Base-by-base conservation (phyloP, 805 yeast species). In the Teunomyces panamensis region DNA sequence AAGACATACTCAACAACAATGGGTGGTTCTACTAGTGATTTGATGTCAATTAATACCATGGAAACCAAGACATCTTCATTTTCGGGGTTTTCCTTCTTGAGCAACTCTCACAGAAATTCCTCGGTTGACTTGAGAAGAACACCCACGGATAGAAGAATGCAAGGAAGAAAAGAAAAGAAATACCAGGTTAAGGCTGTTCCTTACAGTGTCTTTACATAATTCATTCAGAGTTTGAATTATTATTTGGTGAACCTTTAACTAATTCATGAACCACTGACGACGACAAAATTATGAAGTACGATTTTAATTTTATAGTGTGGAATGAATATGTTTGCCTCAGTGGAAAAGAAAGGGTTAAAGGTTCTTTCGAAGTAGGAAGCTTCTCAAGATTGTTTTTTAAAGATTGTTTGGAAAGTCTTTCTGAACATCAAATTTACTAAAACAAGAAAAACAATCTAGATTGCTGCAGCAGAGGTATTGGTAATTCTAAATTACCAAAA, bases 51-150 rank as follows among this genome's bases (percentile, higher is more conserved):
- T 37, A 42, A 41, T 41, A 49, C 64, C 9, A 42, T 20, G 32
- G 61, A 53, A 4, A 47, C 60, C 17, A 41, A 33, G 13, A 39
- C 42, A 16, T 57, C 65, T 8, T 34, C 47, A n/a, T 30, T 55
- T 27, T 56, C 62, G 14, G 65, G 65, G n/a, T 63, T 63, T 39
- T 58, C 67, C 14, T 54, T 64, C 50, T 50, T 62, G 51, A 30
- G 37, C 10, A 13, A 32, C 3, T 20, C 39, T 3, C 16, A 27
- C 20, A 44, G 45, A 28, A 36, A 43, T 16, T 27, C 24, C 13
- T 43, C 49, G 11, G 34, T 30, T 8, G 45, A 45, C 11, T 37
- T 45, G 11, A 45, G 51, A 39, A 29, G 43, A 16, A n/a, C 42
- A 11, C 17, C 35, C 41, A 30, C 36, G 16, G 49, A 30, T 24